Evolutionary conservation across 345 rosid species (phyloP).

Genomic region (Camelina sativa): DNA sequence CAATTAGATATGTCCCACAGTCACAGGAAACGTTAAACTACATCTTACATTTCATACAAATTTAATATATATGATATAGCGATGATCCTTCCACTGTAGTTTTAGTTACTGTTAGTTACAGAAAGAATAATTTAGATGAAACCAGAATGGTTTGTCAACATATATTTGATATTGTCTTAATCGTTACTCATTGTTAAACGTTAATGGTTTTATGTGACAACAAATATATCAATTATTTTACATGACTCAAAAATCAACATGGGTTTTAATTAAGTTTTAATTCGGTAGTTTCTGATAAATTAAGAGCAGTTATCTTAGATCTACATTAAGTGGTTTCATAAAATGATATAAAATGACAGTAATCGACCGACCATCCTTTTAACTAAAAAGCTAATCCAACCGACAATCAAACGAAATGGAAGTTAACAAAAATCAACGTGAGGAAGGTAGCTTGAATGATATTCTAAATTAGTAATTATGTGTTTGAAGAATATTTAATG

Average conservation of each 20-base stretch:
- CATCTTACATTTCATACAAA: neutral
- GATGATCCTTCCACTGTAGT: neutral
- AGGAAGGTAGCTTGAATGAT: neutral
- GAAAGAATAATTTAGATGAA: neutral
- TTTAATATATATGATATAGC: neutral
- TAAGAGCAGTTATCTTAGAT: neutral
- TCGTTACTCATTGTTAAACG: no score
- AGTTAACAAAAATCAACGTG: constrained; percentile 10
- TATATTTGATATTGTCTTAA: no score
- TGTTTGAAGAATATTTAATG: neutral
- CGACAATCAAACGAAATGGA: constrained; percentile 8
- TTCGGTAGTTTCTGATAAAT: neutral
- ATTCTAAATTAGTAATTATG: neutral
- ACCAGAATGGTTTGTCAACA: no score
- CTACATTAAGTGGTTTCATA: neutral
- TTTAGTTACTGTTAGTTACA: neutral
- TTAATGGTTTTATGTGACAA: no score
- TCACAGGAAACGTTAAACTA: neutral
- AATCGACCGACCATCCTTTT: constrained; percentile 26
- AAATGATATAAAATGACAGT: constrained; percentile 8
- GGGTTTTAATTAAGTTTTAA: neutral
- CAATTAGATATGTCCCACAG: neutral
- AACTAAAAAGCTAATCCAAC: constrained; percentile 24
- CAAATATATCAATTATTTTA: no score
- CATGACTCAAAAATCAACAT: neutral